Percentiles rank a stretch among this genome's conserved stretches.
Evolutionary conservation across 352 stramenopile species (phyloP).

Genomic region (Pythium sukuiense): DNA sequence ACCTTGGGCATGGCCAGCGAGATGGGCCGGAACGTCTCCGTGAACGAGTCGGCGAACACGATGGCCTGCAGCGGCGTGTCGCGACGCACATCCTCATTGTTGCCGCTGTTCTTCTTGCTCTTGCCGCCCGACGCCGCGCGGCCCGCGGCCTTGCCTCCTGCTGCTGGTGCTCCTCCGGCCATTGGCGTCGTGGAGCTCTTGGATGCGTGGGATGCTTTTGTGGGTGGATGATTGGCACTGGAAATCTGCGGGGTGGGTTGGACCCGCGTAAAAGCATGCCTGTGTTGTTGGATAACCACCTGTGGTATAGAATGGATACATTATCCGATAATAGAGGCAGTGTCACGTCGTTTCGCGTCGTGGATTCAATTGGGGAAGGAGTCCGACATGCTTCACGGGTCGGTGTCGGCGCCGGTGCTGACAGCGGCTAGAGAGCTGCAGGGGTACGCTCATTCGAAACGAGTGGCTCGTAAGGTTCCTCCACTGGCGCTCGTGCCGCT

Average conservation of each 20-base stretch:
- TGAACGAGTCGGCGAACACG: conserved; percentile 95
- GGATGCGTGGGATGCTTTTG: no score
- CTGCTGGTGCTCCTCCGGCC: no score
- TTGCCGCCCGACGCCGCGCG: conserved; percentile 4
- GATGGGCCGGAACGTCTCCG: conserved; percentile 93
- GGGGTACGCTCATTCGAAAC: conserved; percentile 15
- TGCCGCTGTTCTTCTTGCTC: conserved; percentile 15
- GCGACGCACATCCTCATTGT: conserved; percentile 76
- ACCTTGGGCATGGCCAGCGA: conserved; percentile 90
- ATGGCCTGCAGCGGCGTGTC: conserved; percentile 96
- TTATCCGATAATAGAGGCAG: conserved; percentile 3
- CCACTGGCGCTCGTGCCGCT: conserved; percentile 53
- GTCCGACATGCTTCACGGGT: conserved; percentile 4
- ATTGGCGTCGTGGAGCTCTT: no score
- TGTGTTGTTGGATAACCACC: background rate
- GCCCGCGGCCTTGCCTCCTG: background rate
- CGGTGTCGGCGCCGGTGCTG: conserved; percentile 24
- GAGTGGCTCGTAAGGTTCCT: conserved; percentile 38
- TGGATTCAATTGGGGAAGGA: background rate
- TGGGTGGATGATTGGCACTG: conserved; percentile 11
- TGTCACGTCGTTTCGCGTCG: conserved; percentile 20
- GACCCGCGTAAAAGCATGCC: background rate
- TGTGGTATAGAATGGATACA: conserved; percentile 18
- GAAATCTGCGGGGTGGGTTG: background rate
- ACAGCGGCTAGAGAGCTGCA: background rate